Base-by-base conservation (phyloP, 352 stramenopile species). In the Halophytophthora polymorphica region DNA sequence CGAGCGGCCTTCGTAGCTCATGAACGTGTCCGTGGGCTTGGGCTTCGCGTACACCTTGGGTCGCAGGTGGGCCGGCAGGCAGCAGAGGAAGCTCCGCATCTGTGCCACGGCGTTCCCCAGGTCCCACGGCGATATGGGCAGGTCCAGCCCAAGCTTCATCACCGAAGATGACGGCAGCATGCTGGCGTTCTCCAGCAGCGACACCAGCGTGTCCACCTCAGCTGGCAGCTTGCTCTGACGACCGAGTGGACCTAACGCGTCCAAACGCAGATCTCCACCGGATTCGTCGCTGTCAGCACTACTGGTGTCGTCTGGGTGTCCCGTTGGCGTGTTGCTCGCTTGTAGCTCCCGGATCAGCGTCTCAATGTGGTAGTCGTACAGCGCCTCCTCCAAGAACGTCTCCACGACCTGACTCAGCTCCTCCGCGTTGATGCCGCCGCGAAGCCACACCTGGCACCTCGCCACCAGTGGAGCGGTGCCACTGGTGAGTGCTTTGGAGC, bases 281-380 rank as follows among this genome's bases (percentile, higher is more conserved):
- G 14, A 43, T 2, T 44, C 19, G 23, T 19, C 28, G n/a, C 13
- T 40, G 15, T 53, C 28, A 31, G 25, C 25, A 18, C 36, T 42
- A 28, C 13, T 48, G 14, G 22, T 18, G 42, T 51, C 45, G 15
- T 31, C 35, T 39, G 11, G 11, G 13, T 38, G 31, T 28, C 15
- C 33, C 36, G 29, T 25, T 10, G 18, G 28, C 11, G 28, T 15
- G 15, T 21, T 60, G n/a, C 23, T 56, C 17, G 29, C 23, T 28
- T 69, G 41, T 13, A 71, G 35, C 31, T 77, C 68, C 42, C 56
- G 61, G 31, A 91, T 56, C 2, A 55, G 77, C 6, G 56, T 50
- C 55, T 95, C 83, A 14, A 93, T 89, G n/a, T 75, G 65, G 46
- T 84, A 91, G 41, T 95, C 85, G 28, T 76, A 82, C 35, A 95